Conservation (phyloP, 73 alveolate species). For the Tetrahymena elliotti region DNA sequence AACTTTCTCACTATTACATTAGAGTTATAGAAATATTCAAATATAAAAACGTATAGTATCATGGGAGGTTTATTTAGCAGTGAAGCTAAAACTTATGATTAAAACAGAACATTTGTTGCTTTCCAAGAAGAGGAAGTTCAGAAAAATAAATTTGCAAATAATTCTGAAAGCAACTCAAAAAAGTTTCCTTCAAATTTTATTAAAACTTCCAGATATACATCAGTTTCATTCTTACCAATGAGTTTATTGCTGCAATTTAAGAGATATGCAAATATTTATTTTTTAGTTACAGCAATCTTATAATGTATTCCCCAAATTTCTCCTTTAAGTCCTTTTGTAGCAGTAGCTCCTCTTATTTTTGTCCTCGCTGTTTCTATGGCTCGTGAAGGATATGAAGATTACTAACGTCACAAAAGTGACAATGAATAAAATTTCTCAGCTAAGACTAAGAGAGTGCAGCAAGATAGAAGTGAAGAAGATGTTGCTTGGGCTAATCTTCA, state of each 20-base stretch:
- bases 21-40: not conserved
- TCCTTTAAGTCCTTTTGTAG: constrained; percentile 58
- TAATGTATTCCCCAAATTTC: constrained; percentile 54
- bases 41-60: not conserved
- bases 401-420: constrained; percentile 78
- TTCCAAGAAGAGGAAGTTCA: not conserved
- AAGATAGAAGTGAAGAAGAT: not conserved
- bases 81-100: not conserved
- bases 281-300: constrained; percentile 75
- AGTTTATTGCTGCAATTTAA: constrained; percentile 68
- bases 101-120: not conserved
- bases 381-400: constrained; percentile 78
- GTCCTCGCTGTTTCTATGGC: constrained; percentile 28
- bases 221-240: constrained; percentile 30
- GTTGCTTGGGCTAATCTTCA: constrained; percentile 52
- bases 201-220: constrained; percentile 9
- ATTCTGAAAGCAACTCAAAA: not conserved
- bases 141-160: not conserved
- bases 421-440: constrained; percentile 46
- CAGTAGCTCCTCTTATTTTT: constrained; percentile 41
- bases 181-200: not conserved
- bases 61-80: not conserved
- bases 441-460: not conserved
- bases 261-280: constrained; percentile 87
- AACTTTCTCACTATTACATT: not conserved